Conservation (phyloP, 1,284 basidiomycete genomes). For the Melampsora medusae region DNA sequence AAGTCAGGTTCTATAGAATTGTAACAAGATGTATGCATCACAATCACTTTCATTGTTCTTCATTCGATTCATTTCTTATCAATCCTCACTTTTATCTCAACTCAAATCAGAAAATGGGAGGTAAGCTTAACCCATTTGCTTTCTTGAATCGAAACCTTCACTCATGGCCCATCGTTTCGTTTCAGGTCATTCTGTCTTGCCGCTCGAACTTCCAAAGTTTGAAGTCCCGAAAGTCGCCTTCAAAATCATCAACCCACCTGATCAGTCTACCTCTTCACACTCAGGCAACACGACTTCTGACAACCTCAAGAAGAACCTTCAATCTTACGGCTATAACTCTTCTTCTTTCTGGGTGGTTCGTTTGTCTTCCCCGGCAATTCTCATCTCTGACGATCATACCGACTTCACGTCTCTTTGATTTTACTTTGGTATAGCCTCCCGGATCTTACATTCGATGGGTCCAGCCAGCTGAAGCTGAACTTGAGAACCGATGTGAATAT, state of each 20-base stretch:
- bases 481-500: conserved; percentile 92
- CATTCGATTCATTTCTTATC: not conserved
- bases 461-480: conserved; percentile 79
- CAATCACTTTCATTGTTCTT: not conserved
- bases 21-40: not conserved
- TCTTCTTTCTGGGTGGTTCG: conserved; percentile 33
- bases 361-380: conserved; percentile 17
- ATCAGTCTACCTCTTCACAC: conserved; percentile 2
- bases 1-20: not conserved
- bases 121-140: conserved; percentile 9
- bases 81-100: not conserved
- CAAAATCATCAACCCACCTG: conserved; percentile 9
- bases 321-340: conserved; percentile 37
- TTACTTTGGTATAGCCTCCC: conserved; percentile 36
- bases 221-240: conserved; percentile 44
- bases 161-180: not conserved
- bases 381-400: conserved; percentile 28
- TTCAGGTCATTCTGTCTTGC: conserved; percentile 39
- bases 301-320: conserved; percentile 20
- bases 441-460: conserved; percentile 47
- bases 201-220: conserved; percentile 31
- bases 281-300: conserved; percentile 1
- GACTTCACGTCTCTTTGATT: conserved; percentile 14
- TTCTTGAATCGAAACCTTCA: not conserved
- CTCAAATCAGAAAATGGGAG: conserved; percentile 15